Percentiles rank a stretch among this genome's conserved stretches.
These are phyloP conservation scores for Rubus parviflorus DNA, from an alignment of 306 rosid genomes.

Conservation along the genomic window DNA sequence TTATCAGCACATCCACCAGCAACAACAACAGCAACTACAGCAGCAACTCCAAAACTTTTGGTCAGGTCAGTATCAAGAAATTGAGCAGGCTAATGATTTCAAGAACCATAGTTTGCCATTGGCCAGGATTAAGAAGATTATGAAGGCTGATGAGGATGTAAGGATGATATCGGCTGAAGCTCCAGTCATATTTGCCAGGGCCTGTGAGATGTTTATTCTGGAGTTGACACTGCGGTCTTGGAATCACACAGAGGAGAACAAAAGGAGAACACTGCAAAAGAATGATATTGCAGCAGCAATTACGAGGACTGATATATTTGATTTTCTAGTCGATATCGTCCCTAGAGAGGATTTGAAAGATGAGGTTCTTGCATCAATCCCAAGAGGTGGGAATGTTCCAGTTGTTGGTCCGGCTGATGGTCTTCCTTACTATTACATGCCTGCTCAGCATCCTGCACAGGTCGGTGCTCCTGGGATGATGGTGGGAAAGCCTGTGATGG, in stretches of 20 bases:
- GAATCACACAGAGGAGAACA: conserved; percentile 56
- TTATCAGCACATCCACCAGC: conserved; percentile 38
- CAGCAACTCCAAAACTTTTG: conserved; percentile 50
- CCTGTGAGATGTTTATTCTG: conserved; percentile 66
- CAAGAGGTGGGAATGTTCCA: conserved; percentile 33
- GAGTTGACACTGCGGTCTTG: conserved; percentile 63
- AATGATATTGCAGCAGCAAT: conserved; percentile 60
- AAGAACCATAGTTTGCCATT: conserved; percentile 50
- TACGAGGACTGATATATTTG: conserved; percentile 53
- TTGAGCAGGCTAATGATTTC: conserved; percentile 39
- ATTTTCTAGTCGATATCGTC: conserved; percentile 58
- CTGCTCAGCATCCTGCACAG: conserved; percentile 39
- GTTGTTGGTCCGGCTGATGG: conserved; percentile 43
- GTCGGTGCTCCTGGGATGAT: conserved; percentile 42
- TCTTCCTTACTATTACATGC: conserved; percentile 49
- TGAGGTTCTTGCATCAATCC: conserved; percentile 35
- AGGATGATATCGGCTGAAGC: conserved; percentile 62
- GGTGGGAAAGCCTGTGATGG: conserved; percentile 45
- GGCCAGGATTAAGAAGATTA: conserved; percentile 65
- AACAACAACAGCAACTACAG: conserved; percentile 45
- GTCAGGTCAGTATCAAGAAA: conserved; percentile 41
- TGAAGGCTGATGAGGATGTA: conserved; percentile 65
- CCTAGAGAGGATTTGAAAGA: conserved; percentile 51
- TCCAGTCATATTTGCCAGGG: conserved; percentile 60
- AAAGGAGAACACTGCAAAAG: conserved; percentile 52